A percentile compares a stretch with the other conserved stretches of the same genome.
phyloP scores from a whole-genome alignment of 202 grass and related monocot genomes.

The Thinopyrum obtusiflorum region DNA sequence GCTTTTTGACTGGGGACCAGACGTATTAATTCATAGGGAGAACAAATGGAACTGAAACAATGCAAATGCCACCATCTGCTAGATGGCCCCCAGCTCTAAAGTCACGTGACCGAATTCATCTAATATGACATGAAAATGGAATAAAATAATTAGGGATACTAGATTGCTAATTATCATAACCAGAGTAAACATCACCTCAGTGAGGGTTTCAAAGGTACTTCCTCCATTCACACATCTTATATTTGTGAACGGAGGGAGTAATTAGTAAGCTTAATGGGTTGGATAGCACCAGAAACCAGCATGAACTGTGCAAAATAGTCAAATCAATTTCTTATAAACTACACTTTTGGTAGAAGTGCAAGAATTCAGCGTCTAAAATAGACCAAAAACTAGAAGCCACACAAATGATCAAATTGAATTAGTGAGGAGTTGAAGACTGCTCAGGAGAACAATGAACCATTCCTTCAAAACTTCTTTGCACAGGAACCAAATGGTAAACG shows the following conservation, averaged over 20 bases:
- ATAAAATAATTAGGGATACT: background rate
- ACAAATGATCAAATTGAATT: background rate
- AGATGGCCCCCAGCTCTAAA: background rate
- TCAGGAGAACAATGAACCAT: background rate
- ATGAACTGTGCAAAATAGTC: background rate
- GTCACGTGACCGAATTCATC: background rate
- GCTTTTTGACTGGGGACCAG: background rate
- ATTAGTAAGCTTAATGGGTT: no score
- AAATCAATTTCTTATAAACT: background rate
- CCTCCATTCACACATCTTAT: background rate
- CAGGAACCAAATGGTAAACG: background rate
- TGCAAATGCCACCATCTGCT: background rate
- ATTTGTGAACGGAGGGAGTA: no score
- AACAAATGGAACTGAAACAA: background rate
- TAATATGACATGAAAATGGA: background rate
- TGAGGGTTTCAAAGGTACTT: background rate
- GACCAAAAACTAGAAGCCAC: background rate
- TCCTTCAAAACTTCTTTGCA: no score
- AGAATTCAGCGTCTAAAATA: background rate
- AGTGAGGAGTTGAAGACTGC: background rate
- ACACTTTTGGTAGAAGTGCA: background rate
- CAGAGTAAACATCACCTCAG: background rate
- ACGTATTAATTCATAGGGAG: background rate
- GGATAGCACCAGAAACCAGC: no score
- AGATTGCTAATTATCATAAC: background rate